Percentiles rank a stretch among this genome's conserved stretches.
Evolutionary conservation across 305 asterid genomes (phyloP).

Genomic region (Solanum hybrid): DNA sequence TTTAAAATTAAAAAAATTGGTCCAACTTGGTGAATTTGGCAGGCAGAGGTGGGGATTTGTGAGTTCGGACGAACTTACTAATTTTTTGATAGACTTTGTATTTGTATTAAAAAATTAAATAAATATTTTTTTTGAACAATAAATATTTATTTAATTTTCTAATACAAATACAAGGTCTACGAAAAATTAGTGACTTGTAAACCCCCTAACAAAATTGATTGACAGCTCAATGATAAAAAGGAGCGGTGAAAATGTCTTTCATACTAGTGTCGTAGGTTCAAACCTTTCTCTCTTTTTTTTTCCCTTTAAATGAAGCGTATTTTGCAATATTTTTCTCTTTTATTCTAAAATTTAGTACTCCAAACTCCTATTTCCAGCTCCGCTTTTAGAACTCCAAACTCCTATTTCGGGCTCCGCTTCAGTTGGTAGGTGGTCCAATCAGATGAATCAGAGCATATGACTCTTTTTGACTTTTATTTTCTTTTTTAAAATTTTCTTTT

Average conservation of each 20-base stretch:
- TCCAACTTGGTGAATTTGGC: not conserved
- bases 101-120: no score
- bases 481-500: not conserved
- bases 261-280: no score
- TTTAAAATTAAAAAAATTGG: not conserved
- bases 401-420: not conserved
- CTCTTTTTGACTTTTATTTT: not conserved
- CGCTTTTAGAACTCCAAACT: not conserved
- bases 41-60: not conserved
- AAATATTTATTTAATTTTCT: no score
- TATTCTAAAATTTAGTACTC: no score
- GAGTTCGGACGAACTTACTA: no score
- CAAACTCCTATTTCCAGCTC: not conserved
- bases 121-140: no score
- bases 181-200: no score
- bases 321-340: no score
- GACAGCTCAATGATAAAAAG: not conserved
- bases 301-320: no score
- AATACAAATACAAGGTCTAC: no score
- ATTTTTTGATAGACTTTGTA: fast-evolving
- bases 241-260: not conserved
- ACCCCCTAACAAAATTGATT: no score
- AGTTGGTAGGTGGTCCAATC: not conserved
- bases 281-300: not conserved
- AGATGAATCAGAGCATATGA: not conserved